Conservation (phyloP, 1,284 basidiomycete species). For the Rhodofomes roseus region DNA sequence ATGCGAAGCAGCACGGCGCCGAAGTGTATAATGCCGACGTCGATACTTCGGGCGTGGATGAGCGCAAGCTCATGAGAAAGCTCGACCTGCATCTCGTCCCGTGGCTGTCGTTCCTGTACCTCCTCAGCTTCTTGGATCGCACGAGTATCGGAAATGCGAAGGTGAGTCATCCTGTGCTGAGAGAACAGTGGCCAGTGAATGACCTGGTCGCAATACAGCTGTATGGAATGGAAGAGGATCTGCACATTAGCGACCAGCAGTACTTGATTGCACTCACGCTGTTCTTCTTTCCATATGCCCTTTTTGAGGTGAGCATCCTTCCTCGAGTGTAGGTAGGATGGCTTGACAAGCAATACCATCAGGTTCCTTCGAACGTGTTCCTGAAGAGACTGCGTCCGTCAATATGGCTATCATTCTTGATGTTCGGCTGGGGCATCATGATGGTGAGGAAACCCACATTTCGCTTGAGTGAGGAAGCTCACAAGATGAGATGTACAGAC, state of each 20-base stretch:
- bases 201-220: constrained; percentile 33
- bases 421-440: constrained; percentile 69
- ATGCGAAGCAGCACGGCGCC: neutral
- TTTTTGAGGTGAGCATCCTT: constrained; percentile 48
- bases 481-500: constrained; percentile 36
- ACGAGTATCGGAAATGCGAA: constrained; percentile 82
- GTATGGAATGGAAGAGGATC: constrained; percentile 49
- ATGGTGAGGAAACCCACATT: constrained; percentile 41
- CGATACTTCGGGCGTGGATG: constrained; percentile 56
- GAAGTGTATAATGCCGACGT: constrained; percentile 46
- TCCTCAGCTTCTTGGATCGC: constrained; percentile 74
- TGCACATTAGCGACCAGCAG: constrained; percentile 58
- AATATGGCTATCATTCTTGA: constrained; percentile 59
- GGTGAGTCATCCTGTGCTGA: constrained; percentile 29
- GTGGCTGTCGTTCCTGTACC: constrained; percentile 71
- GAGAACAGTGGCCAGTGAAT: neutral
- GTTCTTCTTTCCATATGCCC: constrained; percentile 62
- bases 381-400: constrained; percentile 69
- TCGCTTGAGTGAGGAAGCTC: neutral
- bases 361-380: constrained; percentile 68
- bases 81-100: constrained; percentile 63
- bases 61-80: constrained; percentile 61
- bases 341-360: neutral
- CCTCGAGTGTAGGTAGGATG: neutral
- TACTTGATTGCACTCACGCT: constrained; percentile 63